Conservation (phyloP, 1,284 basidiomycete species). For the Ceratobasidium sp. region DNA sequence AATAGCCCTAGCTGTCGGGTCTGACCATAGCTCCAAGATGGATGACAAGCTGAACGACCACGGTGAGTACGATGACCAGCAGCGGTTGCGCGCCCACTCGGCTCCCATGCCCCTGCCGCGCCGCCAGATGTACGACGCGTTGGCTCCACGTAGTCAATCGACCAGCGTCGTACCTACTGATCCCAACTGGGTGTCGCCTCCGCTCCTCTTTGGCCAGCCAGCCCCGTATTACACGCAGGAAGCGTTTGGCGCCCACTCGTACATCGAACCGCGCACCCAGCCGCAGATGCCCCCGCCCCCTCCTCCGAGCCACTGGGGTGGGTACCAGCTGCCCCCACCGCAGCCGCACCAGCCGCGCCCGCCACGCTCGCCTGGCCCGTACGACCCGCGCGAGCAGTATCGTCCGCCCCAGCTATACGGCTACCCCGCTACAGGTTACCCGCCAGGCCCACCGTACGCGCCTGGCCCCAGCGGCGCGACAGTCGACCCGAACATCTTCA, state of each 20-base stretch:
- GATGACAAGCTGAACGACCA: conserved; percentile 34
- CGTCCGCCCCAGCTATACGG: conserved; percentile 19
- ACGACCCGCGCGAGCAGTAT: conserved; percentile 40
- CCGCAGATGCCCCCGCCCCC: conserved; percentile 30
- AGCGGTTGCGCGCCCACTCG: conserved; percentile 36
- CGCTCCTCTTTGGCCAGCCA: neutral
- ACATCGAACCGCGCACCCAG: conserved; percentile 42
- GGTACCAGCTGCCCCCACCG: conserved; percentile 19
- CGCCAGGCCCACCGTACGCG: conserved; percentile 24
- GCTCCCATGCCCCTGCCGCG: conserved; percentile 11
- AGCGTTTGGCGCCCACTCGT: conserved; percentile 31
- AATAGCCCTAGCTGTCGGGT: conserved; percentile 25
- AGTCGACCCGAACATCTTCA: conserved; percentile 46
- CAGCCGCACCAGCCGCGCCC: neutral
- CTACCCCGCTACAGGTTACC: neutral
- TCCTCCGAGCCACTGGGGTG: conserved; percentile 12
- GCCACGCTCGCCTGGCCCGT: conserved; percentile 30
- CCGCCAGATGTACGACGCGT: conserved; percentile 25
- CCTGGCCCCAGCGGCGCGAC: conserved; percentile 40
- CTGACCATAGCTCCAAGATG: conserved; percentile 18
- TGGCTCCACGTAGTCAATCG: conserved; percentile 28
- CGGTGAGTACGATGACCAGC: conserved; percentile 15
- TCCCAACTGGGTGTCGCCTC: conserved; percentile 26
- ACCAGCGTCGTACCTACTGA: conserved; percentile 6
- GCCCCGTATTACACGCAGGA: conserved; percentile 34